Conservation (phyloP, 164 flowering plant species). For the Chimonanthus salicifolius region DNA sequence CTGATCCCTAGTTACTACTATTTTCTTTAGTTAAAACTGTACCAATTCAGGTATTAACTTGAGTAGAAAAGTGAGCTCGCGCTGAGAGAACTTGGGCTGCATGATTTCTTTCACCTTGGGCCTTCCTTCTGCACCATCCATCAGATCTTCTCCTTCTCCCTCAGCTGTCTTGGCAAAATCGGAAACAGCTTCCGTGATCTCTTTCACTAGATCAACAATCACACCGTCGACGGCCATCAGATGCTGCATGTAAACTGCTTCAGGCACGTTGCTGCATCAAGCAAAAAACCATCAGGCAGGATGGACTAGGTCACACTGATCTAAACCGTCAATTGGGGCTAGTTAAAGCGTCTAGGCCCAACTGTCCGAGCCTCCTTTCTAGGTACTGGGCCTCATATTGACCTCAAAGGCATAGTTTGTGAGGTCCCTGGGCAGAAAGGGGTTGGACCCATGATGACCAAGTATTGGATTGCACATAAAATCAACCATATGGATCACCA, state of each 20-base stretch:
- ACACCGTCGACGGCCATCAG: slow-evolving; percentile 93
- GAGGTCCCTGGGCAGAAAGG: too few species aligned
- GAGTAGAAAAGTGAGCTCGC: slow-evolving; percentile 63
- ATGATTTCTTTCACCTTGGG: slow-evolving; percentile 7
- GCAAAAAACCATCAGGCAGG: neutral
- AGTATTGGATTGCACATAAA: too few species aligned
- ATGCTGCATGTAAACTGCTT: slow-evolving; percentile 89
- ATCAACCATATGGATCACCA: too few species aligned
- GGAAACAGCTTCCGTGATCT: slow-evolving; percentile 57
- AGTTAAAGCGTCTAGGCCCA: too few species aligned
- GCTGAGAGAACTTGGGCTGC: slow-evolving; percentile 46
- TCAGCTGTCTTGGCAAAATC: slow-evolving; percentile 38
- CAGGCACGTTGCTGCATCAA: slow-evolving; percentile 65
- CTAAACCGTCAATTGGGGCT: too few species aligned
- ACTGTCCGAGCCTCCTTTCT: too few species aligned
- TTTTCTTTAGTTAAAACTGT: slow-evolving; percentile 18
- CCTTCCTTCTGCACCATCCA: slow-evolving; percentile 18
- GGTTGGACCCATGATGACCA: too few species aligned
- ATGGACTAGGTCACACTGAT: too few species aligned
- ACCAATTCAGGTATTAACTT: slow-evolving; percentile 82
- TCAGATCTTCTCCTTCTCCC: slow-evolving; percentile 11
- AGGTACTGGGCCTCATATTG: too few species aligned
- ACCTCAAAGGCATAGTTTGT: too few species aligned
- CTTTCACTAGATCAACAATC: slow-evolving; percentile 76
- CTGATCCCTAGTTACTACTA: neutral